Evolutionary conservation across 1,284 basidiomycete genomes (phyloP), one percentile per base, ranked within the genome.

Genomic region (Marasmius fiardii): DNA sequence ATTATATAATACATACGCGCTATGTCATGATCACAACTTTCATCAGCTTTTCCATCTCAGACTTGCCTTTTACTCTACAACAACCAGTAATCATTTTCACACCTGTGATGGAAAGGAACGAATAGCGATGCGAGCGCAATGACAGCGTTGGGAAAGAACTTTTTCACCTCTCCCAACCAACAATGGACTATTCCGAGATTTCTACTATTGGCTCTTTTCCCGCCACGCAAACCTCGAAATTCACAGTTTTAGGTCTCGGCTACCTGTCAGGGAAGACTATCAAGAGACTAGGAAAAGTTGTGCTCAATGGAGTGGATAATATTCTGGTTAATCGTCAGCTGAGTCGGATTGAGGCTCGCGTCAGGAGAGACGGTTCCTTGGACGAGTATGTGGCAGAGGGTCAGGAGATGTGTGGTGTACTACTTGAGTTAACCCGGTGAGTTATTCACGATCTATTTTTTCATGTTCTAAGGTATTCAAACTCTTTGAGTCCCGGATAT

Each of bases 221-320:
- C 26, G 45, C 16, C 26, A 54, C 53, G 4, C 41, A 47, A 18
- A 54, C 45, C 18, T 47, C 52, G 7, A 35, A 28, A 12, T 53
- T 35, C 4, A 55, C 53, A 20, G 28, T 55, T 28, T 47, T 37
- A 14, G 53, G 53, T 21, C 35, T 49, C 4, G 53, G 53, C 41
- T 20, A 34, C 18, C 53, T 55, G 26, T 49, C 45, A 21, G 53
- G 53, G 10, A 55, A 50, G 31, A 47, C 35, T n/a, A 50, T 50
- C 21, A 55, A 55, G 39, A 47, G 47, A 33, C 20, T 55, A 4
- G 53, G 53, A 21, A 16, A 31, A 35, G 53, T 24, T 12, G 53
- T 55, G 1, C 37, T 55, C 12, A 55, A 50, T 43, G 47, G 48
- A 6, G 35, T 55, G 14, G 53, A 55, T 23, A 26, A 45, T 41